These are phyloP conservation scores for Blastocystis sp. DNA, from an alignment of 352 stramenopile species.

Conservation along the genomic window DNA sequence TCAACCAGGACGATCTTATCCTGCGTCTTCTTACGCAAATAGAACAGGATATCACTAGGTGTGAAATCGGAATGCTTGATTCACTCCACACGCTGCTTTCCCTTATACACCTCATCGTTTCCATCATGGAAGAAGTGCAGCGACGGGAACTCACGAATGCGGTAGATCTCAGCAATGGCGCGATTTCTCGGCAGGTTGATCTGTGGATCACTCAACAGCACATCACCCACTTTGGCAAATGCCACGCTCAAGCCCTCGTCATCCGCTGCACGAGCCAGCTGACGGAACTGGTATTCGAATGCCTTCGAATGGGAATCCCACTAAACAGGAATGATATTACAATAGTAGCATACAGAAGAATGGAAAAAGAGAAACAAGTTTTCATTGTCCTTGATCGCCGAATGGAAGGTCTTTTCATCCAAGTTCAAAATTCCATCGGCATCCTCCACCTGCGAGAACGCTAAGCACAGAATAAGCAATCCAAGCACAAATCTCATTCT, in stretches of 20 bases:
- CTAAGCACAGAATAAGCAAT: constrained; percentile 31
- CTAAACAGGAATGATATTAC: neutral
- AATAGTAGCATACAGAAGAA: constrained; percentile 17
- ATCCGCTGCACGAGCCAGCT: neutral
- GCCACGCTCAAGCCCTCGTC: constrained; percentile 10
- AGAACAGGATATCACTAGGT: constrained; percentile 51
- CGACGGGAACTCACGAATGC: neutral
- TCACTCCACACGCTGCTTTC: constrained; percentile 12
- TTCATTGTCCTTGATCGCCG: neutral
- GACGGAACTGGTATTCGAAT: constrained; percentile 46
- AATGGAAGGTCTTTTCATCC: constrained; percentile 41
- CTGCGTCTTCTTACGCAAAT: constrained; percentile 47
- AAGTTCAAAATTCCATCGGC: constrained; percentile 40
- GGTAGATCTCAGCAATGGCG: constrained; percentile 60
- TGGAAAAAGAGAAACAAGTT: constrained; percentile 65
- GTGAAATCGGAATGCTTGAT: neutral
- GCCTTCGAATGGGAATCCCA: constrained; percentile 48
- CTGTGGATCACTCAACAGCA: neutral
- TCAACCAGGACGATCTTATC: constrained; percentile 13
- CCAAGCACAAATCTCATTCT: constrained; percentile 14
- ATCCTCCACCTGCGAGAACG: constrained; percentile 40
- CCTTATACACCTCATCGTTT: constrained; percentile 48
- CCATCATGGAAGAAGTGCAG: constrained; percentile 49
- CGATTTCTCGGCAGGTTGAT: constrained; percentile 50
- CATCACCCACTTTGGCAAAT: constrained; percentile 4